These are phyloP conservation scores for Amphibolis antarctica DNA, from an alignment of 106 monocot genomes.

Conservation along the genomic window DNA sequence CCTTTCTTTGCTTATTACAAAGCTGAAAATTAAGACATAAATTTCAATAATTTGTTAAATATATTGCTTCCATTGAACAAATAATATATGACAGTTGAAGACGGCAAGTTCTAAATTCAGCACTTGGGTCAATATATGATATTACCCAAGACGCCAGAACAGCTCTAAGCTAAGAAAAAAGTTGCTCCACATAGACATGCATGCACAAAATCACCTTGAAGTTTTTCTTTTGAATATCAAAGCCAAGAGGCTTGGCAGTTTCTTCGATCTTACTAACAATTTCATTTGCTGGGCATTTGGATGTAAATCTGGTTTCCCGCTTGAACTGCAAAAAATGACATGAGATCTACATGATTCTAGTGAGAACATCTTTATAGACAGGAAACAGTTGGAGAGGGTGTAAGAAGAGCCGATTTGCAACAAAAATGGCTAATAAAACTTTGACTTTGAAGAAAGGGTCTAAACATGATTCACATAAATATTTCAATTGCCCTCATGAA, in stretches of 20 bases:
- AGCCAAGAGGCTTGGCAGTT: conserved; percentile 79
- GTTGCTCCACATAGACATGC: background rate
- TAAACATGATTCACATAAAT: no score
- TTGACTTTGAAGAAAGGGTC: background rate
- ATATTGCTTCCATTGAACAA: background rate
- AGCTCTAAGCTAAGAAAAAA: background rate
- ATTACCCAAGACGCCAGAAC: background rate
- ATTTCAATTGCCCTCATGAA: no score
- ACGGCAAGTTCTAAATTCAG: background rate
- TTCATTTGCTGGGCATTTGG: conserved; percentile 65
- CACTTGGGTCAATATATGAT: background rate
- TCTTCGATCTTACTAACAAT: conserved; percentile 82
- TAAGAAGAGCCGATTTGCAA: no score
- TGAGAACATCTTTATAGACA: no score
- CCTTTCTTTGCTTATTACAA: no score
- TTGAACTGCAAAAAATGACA: conserved; percentile 36
- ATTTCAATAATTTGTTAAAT: no score
- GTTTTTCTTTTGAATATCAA: conserved; percentile 73
- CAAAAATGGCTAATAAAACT: background rate
- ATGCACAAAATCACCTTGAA: conserved; percentile 40
- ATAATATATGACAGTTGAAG: background rate
- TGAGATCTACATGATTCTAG: no score
- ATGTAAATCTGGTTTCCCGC: conserved; percentile 74
- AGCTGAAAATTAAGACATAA: no score
- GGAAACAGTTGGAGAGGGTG: no score